These are phyloP conservation scores for Backusella westeae DNA, from an alignment of 192 early-diverging fungal species.

Conservation along the genomic window DNA sequence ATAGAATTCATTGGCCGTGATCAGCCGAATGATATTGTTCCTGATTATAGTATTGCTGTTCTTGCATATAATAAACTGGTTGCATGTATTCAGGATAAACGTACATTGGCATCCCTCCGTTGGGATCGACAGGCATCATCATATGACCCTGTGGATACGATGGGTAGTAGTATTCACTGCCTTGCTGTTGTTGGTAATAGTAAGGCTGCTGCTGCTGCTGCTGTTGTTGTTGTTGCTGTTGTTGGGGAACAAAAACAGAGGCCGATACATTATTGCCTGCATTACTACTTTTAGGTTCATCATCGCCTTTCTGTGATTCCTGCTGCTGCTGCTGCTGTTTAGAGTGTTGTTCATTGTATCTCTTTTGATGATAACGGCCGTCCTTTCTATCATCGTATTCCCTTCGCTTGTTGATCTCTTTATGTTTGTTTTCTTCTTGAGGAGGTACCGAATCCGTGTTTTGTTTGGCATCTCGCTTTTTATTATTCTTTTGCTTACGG, in stretches of 20 bases:
- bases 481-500: neutral
- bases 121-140: conserved; percentile 7
- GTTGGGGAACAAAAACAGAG: neutral
- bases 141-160: neutral
- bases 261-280: neutral
- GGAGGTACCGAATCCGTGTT: neutral
- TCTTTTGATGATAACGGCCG: neutral
- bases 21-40: neutral
- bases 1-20: neutral
- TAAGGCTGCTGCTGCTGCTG: neutral
- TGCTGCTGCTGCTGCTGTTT: neutral
- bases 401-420: neutral
- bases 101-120: neutral
- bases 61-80: conserved; percentile 2
- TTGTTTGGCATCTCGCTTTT: neutral
- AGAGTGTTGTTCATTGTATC: neutral
- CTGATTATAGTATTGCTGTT: neutral
- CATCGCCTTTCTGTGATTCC: neutral
- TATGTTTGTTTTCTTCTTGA: neutral
- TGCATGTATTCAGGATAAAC: neutral
- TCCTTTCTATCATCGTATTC: neutral
- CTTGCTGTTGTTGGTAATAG: neutral
- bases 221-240: neutral
- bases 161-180: neutral
- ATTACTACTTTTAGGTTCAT: neutral